A percentile compares a stretch with the other conserved stretches of the same genome.
These are phyloP conservation scores for Neoboletus brunneissimus DNA, from an alignment of 768 basidiomycete genomes.

Conservation along the genomic window DNA sequence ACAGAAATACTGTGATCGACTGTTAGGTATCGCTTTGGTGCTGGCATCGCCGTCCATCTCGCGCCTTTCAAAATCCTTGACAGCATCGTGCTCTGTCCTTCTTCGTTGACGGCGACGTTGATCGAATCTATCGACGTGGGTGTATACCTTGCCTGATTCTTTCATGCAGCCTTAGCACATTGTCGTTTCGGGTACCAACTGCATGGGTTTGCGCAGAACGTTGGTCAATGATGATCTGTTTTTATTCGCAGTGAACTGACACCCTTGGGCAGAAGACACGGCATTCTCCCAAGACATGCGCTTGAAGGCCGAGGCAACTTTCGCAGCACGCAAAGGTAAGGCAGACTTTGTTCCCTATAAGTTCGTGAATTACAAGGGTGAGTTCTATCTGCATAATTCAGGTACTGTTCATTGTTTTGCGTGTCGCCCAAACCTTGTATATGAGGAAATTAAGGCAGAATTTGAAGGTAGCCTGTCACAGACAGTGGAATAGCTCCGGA, in stretches of 20 bases:
- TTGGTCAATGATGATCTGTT: constrained; percentile 5
- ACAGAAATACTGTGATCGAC: neutral
- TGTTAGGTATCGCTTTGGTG: constrained; percentile 40
- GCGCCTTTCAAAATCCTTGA: constrained; percentile 33
- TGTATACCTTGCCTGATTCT: neutral
- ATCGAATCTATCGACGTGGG: constrained; percentile 35
- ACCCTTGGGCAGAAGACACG: constrained; percentile 31
- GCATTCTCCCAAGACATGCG: constrained; percentile 26
- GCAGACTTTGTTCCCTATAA: constrained; percentile 33
- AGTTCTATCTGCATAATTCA: constrained; percentile 13
- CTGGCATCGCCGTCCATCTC: constrained; percentile 29
- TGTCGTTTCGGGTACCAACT: constrained; percentile 18
- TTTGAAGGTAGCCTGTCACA: constrained; percentile 46
- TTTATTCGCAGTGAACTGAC: neutral
- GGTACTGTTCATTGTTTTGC: constrained; percentile 51
- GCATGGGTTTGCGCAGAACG: constrained; percentile 41
- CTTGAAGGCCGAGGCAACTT: constrained; percentile 29
- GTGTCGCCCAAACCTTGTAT: constrained; percentile 41
- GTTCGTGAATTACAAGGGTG: constrained; percentile 38
- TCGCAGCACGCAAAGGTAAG: constrained; percentile 30
- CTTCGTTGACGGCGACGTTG: constrained; percentile 24
- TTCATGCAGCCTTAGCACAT: neutral
- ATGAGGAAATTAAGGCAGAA: constrained; percentile 42
- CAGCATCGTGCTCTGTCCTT: constrained; percentile 41
- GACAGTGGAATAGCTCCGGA: constrained; percentile 41